Conservation (phyloP, 140 eudicot species). For the Ambrosia hybrid region DNA sequence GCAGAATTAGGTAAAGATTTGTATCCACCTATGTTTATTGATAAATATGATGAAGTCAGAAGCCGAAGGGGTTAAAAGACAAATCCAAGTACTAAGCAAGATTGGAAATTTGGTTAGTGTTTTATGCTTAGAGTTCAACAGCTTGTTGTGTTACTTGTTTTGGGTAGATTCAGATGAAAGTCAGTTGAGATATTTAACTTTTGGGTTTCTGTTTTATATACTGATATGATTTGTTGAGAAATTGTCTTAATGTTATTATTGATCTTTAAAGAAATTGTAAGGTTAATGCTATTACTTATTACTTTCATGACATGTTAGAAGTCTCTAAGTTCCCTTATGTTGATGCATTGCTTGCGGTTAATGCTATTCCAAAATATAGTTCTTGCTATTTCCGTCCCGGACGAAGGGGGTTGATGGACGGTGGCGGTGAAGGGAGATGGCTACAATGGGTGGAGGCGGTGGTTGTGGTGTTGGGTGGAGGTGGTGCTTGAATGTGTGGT, state of each 20-base stretch:
- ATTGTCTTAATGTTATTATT: slow-evolving; percentile 17
- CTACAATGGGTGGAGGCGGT: too few species aligned
- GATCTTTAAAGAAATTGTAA: slow-evolving; percentile 30
- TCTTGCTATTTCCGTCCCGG: too few species aligned
- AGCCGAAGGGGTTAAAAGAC: slow-evolving; percentile 31
- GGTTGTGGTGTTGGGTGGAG: too few species aligned
- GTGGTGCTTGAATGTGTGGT: too few species aligned
- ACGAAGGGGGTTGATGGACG: too few species aligned
- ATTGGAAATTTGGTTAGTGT: slow-evolving; percentile 20
- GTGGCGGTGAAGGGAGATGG: too few species aligned
- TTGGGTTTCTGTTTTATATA: slow-evolving; percentile 28
- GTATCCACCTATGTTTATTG: slow-evolving; percentile 57
- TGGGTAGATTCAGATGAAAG: slow-evolving; percentile 19
- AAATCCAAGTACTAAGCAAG: slow-evolving; percentile 2
- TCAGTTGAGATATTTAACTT: slow-evolving; percentile 31
- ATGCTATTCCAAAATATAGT: too few species aligned
- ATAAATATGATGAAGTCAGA: slow-evolving; percentile 36
- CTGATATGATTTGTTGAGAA: slow-evolving; percentile 26
- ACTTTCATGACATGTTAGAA: too few species aligned
- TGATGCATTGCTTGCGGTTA: too few species aligned
- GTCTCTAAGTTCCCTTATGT: too few species aligned
- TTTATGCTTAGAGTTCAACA: slow-evolving; percentile 41
- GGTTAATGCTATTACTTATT: too few species aligned
- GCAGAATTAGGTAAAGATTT: slow-evolving; percentile 62
- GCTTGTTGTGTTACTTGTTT: slow-evolving; percentile 45